Evolutionary conservation across 2,329 filamentous ascomycete species (phyloP).

Genomic region (Magnaporthiopsis rhizophila): DNA sequence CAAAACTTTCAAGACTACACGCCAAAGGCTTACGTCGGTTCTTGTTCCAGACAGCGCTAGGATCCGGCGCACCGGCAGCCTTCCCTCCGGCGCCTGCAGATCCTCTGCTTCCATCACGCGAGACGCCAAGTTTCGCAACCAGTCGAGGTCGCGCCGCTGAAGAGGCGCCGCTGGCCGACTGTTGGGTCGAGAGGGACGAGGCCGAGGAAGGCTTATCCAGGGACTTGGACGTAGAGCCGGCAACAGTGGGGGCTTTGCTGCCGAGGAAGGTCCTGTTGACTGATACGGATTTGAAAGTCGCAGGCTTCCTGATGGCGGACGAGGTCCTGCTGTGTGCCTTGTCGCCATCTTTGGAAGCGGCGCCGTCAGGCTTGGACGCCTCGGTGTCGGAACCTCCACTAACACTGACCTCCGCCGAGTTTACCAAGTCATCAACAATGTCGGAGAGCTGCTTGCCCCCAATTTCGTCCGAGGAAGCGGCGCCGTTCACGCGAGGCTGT

Average conservation of each 20-base stretch:
- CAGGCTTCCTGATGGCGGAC: conserved; percentile 62
- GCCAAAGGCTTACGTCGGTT: conserved; percentile 59
- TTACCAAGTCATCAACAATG: conserved; percentile 49
- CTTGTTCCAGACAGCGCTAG: conserved; percentile 79
- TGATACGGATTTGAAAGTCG: conserved; percentile 76
- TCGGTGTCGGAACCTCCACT: conserved; percentile 74
- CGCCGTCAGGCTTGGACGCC: conserved; percentile 50
- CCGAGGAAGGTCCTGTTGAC: conserved; percentile 78
- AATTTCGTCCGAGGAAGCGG: conserved; percentile 38
- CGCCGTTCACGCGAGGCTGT: conserved; percentile 41
- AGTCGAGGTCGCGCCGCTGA: conserved; percentile 57
- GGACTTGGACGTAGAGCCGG: conserved; percentile 35
- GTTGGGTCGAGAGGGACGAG: conserved; percentile 34
- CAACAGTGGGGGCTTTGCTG: conserved; percentile 51
- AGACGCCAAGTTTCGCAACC: conserved; percentile 63
- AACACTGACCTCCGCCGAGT: conserved; percentile 59
- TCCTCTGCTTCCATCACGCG: conserved; percentile 36
- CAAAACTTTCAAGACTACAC: neutral
- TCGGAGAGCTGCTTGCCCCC: conserved; percentile 50
- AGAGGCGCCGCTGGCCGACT: conserved; percentile 36
- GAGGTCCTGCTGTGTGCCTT: conserved; percentile 51
- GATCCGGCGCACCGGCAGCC: conserved; percentile 59
- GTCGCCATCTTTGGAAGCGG: conserved; percentile 46
- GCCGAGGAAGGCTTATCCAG: conserved; percentile 41
- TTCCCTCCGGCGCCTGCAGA: conserved; percentile 39